Conservation (phyloP, 2,329 filamentous ascomycete genomes). For the Chaetomium olivaceum region DNA sequence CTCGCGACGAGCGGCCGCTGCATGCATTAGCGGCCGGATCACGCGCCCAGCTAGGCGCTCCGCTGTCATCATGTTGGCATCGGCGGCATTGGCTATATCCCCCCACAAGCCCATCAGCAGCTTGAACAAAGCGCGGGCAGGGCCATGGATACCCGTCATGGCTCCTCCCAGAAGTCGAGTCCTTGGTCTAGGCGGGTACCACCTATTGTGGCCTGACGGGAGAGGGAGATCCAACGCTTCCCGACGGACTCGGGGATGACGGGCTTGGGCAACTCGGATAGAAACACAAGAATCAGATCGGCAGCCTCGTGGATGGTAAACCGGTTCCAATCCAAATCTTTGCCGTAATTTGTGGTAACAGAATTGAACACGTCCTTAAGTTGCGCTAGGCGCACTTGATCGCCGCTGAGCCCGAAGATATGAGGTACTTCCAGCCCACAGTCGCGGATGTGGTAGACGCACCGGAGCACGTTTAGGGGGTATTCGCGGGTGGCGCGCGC, state of each 20-base stretch:
- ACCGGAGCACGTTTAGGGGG: slow-evolving; percentile 46
- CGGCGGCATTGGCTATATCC: slow-evolving; percentile 42
- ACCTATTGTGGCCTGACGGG: slow-evolving; percentile 42
- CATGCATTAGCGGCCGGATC: slow-evolving; percentile 45
- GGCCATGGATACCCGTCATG: slow-evolving; percentile 42
- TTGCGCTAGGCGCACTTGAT: slow-evolving; percentile 38
- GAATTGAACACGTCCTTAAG: slow-evolving; percentile 43
- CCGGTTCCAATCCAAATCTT: slow-evolving; percentile 40
- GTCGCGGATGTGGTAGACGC: slow-evolving; percentile 41
- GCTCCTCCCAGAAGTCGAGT: slow-evolving; percentile 52
- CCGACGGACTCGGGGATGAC: slow-evolving; percentile 43
- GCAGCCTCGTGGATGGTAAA: slow-evolving; percentile 46
- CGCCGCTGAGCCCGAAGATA: slow-evolving; percentile 43
- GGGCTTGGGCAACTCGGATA: slow-evolving; percentile 44
- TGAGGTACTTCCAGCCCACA: slow-evolving; percentile 40
- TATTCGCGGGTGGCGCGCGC: slow-evolving; percentile 40
- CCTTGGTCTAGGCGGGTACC: slow-evolving; percentile 44
- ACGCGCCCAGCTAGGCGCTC: slow-evolving; percentile 44
- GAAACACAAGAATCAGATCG: slow-evolving; percentile 43
- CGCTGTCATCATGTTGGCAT: slow-evolving; percentile 47
- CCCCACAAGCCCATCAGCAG: slow-evolving; percentile 48
- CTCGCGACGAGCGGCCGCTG: slow-evolving; percentile 37
- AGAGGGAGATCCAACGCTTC: slow-evolving; percentile 45
- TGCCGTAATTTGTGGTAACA: slow-evolving; percentile 41
- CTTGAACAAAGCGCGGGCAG: slow-evolving; percentile 43